These are phyloP conservation scores for Rosa persica DNA, from an alignment of 306 rosid genomes.

Conservation along the genomic window DNA sequence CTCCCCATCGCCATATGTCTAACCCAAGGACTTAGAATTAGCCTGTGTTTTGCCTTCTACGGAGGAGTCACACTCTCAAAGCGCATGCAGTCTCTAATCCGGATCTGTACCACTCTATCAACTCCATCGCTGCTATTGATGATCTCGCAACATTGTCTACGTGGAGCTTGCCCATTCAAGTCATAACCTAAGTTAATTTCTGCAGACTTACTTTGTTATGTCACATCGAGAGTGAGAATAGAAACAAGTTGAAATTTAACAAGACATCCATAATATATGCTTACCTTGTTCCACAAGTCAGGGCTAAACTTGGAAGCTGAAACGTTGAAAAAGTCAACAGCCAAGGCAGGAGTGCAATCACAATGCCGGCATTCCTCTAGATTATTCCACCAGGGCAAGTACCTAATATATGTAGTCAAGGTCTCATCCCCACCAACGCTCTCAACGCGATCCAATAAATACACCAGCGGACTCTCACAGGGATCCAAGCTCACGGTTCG, in stretches of 20 bases:
- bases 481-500: slow-evolving; percentile 35
- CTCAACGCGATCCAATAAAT: slow-evolving; percentile 41
- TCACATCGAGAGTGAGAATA: background rate
- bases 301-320: slow-evolving; percentile 35
- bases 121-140: slow-evolving; percentile 9
- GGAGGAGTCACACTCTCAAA: slow-evolving; percentile 62
- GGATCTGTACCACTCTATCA: slow-evolving; percentile 22
- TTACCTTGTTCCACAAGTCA: slow-evolving; percentile 56
- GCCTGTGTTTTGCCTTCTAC: background rate
- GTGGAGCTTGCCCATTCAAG: slow-evolving; percentile 58
- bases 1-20: background rate
- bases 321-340: slow-evolving; percentile 40
- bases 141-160: slow-evolving; percentile 79
- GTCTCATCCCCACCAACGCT: slow-evolving; percentile 15
- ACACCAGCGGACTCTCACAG: slow-evolving; percentile 36
- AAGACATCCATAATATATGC: background rate
- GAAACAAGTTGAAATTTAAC: background rate
- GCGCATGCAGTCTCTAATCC: slow-evolving; percentile 43
- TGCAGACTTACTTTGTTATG: background rate
- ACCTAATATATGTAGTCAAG: slow-evolving; percentile 29
- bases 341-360: slow-evolving; percentile 27
- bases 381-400: slow-evolving; percentile 1
- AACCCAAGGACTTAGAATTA: background rate
- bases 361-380: slow-evolving; percentile 19
- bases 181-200: background rate